These are phyloP conservation scores for Collybia mongolica DNA, from an alignment of 768 basidiomycete genomes.

Conservation along the genomic window DNA sequence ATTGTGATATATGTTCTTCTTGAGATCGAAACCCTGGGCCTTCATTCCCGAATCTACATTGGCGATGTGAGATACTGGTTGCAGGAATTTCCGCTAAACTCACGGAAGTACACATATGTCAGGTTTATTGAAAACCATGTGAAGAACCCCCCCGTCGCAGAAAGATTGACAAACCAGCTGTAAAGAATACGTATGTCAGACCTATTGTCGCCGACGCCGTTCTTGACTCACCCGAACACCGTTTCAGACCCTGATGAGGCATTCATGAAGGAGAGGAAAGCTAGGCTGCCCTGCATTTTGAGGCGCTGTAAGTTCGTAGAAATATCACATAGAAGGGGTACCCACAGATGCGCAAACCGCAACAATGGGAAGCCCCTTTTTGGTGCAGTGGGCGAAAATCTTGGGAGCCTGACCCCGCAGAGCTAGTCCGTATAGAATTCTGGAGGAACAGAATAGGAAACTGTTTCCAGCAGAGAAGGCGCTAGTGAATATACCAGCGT, in stretches of 20 bases:
- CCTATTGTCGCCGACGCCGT: neutral
- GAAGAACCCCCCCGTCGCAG: conserved; percentile 67
- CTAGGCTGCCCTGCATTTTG: conserved; percentile 35
- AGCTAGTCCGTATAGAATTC: conserved; percentile 52
- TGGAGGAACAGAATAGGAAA: conserved; percentile 54
- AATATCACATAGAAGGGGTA: neutral
- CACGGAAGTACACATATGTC: conserved; percentile 72
- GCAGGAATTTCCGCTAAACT: conserved; percentile 18
- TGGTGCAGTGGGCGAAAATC: conserved; percentile 42
- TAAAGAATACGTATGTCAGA: too few species aligned
- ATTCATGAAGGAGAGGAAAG: conserved; percentile 62
- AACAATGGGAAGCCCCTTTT: conserved; percentile 44
- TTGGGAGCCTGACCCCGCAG: conserved; percentile 50
- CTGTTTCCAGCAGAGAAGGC: conserved; percentile 75
- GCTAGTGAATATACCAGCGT: conserved; percentile 68
- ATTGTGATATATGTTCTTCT: conserved; percentile 61
- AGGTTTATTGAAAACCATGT: conserved; percentile 68
- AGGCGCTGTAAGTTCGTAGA: neutral
- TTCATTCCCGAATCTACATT: conserved; percentile 55
- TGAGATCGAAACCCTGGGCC: conserved; percentile 64
- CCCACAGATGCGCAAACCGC: conserved; percentile 36
- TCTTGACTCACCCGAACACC: conserved; percentile 49
- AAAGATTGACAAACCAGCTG: conserved; percentile 71
- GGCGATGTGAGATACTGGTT: neutral
- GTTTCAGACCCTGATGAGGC: conserved; percentile 52